phyloP scores from a whole-genome alignment of 225 moss, liverwort and hornwort genomes.

The Rhytidiadelphus loreus region DNA sequence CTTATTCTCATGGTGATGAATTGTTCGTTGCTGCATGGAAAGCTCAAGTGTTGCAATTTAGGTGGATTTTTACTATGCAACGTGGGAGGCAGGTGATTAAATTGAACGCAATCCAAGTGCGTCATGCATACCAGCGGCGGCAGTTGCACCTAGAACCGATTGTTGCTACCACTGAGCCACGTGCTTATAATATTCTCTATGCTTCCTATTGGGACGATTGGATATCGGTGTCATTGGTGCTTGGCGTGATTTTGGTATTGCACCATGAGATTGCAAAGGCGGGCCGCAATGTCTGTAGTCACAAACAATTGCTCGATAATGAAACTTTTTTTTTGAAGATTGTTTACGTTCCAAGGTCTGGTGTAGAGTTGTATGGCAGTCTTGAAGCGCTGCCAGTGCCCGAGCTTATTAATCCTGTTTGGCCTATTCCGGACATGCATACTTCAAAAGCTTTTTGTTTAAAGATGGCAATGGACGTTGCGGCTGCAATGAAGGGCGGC shows the following conservation, averaged over 20 bases:
- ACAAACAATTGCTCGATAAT: background rate
- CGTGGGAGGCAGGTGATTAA: background rate
- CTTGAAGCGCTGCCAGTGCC: too few relatives aligned
- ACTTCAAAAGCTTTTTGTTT: too few relatives aligned
- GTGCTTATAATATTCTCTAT: background rate
- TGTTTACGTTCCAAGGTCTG: too few relatives aligned
- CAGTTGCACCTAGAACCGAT: background rate
- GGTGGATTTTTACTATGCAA: background rate
- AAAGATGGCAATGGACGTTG: too few relatives aligned
- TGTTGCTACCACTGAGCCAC: background rate
- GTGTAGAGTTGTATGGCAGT: too few relatives aligned
- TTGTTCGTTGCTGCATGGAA: background rate
- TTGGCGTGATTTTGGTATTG: background rate
- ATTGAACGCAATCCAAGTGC: background rate
- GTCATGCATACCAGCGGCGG: background rate
- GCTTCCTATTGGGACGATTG: background rate
- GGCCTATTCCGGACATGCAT: too few relatives aligned
- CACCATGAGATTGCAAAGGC: background rate
- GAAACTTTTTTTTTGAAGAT: background rate
- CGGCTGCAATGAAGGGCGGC: too few relatives aligned
- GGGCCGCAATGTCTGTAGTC: background rate
- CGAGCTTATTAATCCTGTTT: too few relatives aligned
- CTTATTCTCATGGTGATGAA: background rate
- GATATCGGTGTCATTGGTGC: background rate
- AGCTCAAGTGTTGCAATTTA: background rate